Base-by-base conservation (phyloP, 2,329 filamentous ascomycete genomes). In the Neospermospora avenae region DNA sequence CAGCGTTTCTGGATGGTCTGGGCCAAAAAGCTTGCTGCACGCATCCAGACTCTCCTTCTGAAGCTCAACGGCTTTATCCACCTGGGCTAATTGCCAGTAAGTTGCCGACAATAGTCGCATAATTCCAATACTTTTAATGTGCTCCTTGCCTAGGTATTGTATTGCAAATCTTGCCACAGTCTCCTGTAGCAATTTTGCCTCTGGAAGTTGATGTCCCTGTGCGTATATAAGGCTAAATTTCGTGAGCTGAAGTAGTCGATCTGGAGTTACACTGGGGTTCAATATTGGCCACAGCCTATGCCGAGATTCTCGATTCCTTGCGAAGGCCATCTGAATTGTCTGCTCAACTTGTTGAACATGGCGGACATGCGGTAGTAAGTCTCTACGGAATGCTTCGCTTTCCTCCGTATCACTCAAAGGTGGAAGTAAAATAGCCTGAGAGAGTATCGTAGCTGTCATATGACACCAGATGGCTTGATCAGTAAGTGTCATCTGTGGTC, bases 401-500 rank as follows among this genome's bases (percentile, higher is more conserved):
- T 55, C 57, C 31, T 59, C 48, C 13, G 51, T 55, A 31, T 55
- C 41, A 25, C 41, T 37, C 18, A 55, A 31, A 18, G 49, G 41
- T 14, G 57, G 51, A 42, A 59, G 57, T 28, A 55, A 49, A 31
- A 59, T 59, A 44, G 49, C 49, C 4, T 25, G 8, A 55, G 57
- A 55, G 18, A 59, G 37, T 39, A 49, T 59, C 14, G 37, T 59
- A 35, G 39, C 49, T 54, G 57, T 48, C 5, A 55, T 54, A 20
- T 59, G 57, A 55, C 49, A 55, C 57, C 57, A 59, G 14, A 59
- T 41, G 41, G 49, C 57, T 49, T 59, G 41, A 28, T 55, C 57
- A n/a, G 42, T 28, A 37, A 59, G 37, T 18, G 25, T 55, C 57
- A 59, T 59, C 28, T 55, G 28, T 10, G 57, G 57, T 42, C 51